Conservation (phyloP, 139 green algal genomes). For the Klebsormidium nitens region DNA sequence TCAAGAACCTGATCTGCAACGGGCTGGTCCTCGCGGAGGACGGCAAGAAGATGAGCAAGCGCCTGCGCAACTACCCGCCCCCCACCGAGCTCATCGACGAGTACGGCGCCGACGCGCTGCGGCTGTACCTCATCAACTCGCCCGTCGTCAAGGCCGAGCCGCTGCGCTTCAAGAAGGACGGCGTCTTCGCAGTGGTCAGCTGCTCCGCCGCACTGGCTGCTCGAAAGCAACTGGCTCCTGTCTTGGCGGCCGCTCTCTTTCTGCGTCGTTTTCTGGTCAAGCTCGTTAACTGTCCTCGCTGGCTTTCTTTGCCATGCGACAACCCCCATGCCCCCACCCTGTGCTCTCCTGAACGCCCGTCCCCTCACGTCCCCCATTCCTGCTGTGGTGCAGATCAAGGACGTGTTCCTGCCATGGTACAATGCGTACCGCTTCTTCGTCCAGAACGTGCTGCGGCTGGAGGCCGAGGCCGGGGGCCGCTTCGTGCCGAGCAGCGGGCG, state of each 20-base stretch:
- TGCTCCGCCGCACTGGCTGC: no score
- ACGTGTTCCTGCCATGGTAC: conserved; percentile 99
- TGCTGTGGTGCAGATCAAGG: conserved; percentile 58
- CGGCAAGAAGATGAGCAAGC: conserved; percentile 99
- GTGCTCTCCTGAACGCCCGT: no score
- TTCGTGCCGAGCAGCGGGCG: conserved; percentile 44
- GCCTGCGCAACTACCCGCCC: conserved; percentile 97
- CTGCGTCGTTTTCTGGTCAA: no score
- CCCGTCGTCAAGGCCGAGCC: conserved; percentile 86
- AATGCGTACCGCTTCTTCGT: conserved; percentile 88
- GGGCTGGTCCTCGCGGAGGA: conserved; percentile 94
- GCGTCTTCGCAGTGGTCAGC: conserved; percentile 76
- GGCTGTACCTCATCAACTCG: conserved; percentile 98
- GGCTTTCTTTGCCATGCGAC: no score
- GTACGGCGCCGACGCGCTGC: conserved; percentile 72
- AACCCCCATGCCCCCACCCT: no score
- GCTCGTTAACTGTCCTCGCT: no score
- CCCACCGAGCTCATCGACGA: conserved; percentile 38
- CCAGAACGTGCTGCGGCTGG: conserved; percentile 73
- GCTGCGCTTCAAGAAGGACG: conserved; percentile 91
- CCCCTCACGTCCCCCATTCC: no score
- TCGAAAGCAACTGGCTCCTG: no score
- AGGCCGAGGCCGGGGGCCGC: conserved; percentile 49
- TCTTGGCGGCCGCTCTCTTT: no score
- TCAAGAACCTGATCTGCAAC: conserved; percentile 99